These are phyloP conservation scores for Phascolomyces articulosus DNA, from an alignment of 371 early-diverging fungal genomes.

Conservation along the genomic window DNA sequence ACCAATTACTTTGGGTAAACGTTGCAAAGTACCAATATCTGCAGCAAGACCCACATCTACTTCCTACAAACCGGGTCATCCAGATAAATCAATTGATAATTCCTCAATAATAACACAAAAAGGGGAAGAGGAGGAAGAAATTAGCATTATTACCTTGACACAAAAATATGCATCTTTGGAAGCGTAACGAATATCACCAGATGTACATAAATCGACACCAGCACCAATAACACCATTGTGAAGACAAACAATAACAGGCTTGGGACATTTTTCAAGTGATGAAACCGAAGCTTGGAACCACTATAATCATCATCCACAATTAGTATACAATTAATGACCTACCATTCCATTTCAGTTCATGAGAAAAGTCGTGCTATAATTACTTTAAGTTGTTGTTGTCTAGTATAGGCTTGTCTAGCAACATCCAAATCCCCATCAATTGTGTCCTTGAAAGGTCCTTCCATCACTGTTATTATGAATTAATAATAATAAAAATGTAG, in stretches of 20 bases:
- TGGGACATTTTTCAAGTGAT: background rate
- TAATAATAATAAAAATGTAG: too few species aligned
- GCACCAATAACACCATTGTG: conserved; percentile 90
- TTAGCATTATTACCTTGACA: conserved; percentile 64
- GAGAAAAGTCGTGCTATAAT: too few species aligned
- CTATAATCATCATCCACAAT: too few species aligned
- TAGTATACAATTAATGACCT: too few species aligned
- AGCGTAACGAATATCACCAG: conserved; percentile 89
- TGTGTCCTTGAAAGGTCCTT: background rate
- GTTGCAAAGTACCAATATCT: conserved; percentile 89
- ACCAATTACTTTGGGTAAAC: conserved; percentile 93
- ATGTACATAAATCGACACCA: conserved; percentile 87
- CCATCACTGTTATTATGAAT: background rate
- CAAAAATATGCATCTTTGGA: conserved; percentile 79
- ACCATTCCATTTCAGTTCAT: too few species aligned
- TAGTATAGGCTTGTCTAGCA: background rate
- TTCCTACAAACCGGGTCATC: conserved; percentile 64
- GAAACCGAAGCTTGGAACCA: background rate
- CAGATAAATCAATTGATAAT: background rate
- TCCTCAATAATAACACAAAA: background rate
- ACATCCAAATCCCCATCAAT: background rate
- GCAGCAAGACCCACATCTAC: conserved; percentile 92
- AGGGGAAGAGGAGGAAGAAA: background rate
- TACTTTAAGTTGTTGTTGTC: background rate
- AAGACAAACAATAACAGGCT: conserved; percentile 85